These are phyloP conservation scores for Sphaerulina vaccinii DNA, from an alignment of 2,329 filamentous ascomycete genomes.

Conservation along the genomic window DNA sequence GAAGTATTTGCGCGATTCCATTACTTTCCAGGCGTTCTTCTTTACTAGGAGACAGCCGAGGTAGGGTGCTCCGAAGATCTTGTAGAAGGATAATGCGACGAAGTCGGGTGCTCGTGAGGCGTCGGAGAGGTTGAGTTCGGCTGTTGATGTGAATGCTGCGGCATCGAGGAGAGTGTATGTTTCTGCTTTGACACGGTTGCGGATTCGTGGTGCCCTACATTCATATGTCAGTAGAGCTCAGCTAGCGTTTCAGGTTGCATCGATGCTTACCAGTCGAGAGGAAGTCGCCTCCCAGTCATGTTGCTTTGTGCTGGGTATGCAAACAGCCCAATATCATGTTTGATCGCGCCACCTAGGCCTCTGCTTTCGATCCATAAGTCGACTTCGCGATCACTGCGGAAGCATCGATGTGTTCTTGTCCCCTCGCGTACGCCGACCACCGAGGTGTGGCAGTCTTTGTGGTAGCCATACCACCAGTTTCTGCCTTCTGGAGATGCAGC, in stretches of 20 bases:
- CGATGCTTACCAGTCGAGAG: slow-evolving; percentile 64
- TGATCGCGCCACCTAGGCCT: slow-evolving; percentile 32
- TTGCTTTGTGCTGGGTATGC: slow-evolving; percentile 90
- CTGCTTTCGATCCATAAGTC: slow-evolving; percentile 60
- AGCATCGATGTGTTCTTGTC: slow-evolving; percentile 64
- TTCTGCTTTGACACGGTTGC: slow-evolving; percentile 32
- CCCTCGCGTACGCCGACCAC: slow-evolving; percentile 74
- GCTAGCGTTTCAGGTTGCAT: slow-evolving; percentile 5
- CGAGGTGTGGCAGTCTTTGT: slow-evolving; percentile 80
- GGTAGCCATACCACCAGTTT: slow-evolving; percentile 58
- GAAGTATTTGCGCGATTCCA: slow-evolving; percentile 70
- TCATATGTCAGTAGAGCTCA: slow-evolving; percentile 3
- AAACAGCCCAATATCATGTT: slow-evolving; percentile 52
- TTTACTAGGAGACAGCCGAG: slow-evolving; percentile 79
- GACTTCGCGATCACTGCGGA: slow-evolving; percentile 62
- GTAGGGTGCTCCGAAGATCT: slow-evolving; percentile 93
- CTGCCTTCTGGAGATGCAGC: slow-evolving; percentile 37
- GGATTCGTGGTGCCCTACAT: slow-evolving; percentile 41
- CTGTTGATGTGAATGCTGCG: slow-evolving; percentile 74
- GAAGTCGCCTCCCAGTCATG: slow-evolving; percentile 76
- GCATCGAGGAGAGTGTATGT: slow-evolving; percentile 75
- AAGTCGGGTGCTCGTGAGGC: slow-evolving; percentile 79
- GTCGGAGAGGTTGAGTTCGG: slow-evolving; percentile 68
- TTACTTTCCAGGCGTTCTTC: slow-evolving; percentile 64
- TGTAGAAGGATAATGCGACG: slow-evolving; percentile 82